Evolutionary conservation across 192 early-diverging fungal genomes (phyloP), one percentile per base, ranked within the genome.

Genomic region (Nowakowskiella sp.): DNA sequence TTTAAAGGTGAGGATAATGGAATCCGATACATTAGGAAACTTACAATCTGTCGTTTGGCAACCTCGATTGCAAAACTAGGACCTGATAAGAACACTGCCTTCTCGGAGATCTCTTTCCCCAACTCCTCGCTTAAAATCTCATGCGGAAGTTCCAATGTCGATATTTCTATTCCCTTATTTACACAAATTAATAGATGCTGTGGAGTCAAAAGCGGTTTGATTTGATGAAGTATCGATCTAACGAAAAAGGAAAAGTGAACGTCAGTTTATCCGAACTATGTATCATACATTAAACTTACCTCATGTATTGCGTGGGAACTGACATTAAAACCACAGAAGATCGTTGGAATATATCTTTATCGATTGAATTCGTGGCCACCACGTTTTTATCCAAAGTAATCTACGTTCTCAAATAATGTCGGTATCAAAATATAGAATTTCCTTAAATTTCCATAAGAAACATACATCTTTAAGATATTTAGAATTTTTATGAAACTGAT

Each of bases 81-180:
- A 7, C 74, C 74, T n/a, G 67, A 71, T 31, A 77, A 33, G 57
- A 65, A 77, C 9, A 57, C 61, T 2, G 72, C 71, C 10, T 28
- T 9, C 7, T 26, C 8, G 9, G 53, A 62, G 34, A 74, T 66
- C 9, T 64, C 60, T 4, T 32, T 16, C 1, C 74, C 74, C 29
- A 68, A 57, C 2, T 65, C 65, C 32, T 73, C 62, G 16, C 47
- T 29, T 23, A 66, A 53, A 33, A 77, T 74, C 21, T 77, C 68
- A 57, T 44, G 54, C 6, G 74, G 74, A 27, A 77, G 61, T 29
- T 34, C 42, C 6, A 43, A 32, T 3, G 71, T 49, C 9, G 49
- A n/a, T 28, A 58, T 65, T 47, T 77, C 74, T 31, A 77, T 77
- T 24, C 74, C 74, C 55, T 77, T 77, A 64, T 77, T 77, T 46